Evolutionary conservation across 768 basidiomycete genomes (phyloP).

Genomic region (Filobasidium wieringae): DNA sequence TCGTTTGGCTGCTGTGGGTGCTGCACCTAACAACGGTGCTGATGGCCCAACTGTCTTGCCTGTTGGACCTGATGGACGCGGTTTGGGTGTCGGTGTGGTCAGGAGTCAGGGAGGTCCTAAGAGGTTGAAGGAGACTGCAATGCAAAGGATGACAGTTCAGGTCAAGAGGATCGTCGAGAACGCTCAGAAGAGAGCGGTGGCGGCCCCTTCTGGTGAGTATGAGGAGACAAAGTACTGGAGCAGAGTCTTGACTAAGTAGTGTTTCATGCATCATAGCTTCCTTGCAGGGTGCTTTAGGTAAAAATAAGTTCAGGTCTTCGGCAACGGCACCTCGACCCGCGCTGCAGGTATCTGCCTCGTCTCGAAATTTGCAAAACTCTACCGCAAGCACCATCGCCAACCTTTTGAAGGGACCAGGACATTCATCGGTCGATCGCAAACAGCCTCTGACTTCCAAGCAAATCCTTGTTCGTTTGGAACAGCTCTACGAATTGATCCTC

Average conservation of each 20-base stretch:
- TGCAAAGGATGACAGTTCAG: constrained; percentile 47
- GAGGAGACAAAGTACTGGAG: neutral
- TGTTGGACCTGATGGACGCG: constrained; percentile 58
- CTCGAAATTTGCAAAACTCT: constrained; percentile 15
- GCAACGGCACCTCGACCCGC: constrained; percentile 94
- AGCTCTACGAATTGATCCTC: constrained; percentile 70
- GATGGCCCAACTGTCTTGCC: constrained; percentile 53
- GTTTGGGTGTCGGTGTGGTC: constrained; percentile 68
- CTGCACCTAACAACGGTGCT: constrained; percentile 38
- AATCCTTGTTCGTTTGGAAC: constrained; percentile 65
- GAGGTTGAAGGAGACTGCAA: constrained; percentile 24
- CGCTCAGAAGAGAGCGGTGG: constrained; percentile 47
- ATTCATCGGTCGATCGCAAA: constrained; percentile 11
- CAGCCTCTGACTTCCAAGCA: constrained; percentile 59
- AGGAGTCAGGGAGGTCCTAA: constrained; percentile 46
- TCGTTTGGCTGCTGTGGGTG: constrained; percentile 50
- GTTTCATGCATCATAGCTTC: constrained; percentile 16
- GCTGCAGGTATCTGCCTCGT: constrained; percentile 62
- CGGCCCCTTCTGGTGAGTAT: neutral
- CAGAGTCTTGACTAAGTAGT: neutral
- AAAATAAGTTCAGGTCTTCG: constrained; percentile 82
- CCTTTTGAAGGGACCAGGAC: neutral
- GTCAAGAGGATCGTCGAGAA: constrained; percentile 93
- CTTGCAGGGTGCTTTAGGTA: constrained; percentile 86
- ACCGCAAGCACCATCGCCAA: constrained; percentile 6